Evolutionary conservation across 2,329 filamentous ascomycete genomes (phyloP).

Genomic region (Diaporthe humulicola): DNA sequence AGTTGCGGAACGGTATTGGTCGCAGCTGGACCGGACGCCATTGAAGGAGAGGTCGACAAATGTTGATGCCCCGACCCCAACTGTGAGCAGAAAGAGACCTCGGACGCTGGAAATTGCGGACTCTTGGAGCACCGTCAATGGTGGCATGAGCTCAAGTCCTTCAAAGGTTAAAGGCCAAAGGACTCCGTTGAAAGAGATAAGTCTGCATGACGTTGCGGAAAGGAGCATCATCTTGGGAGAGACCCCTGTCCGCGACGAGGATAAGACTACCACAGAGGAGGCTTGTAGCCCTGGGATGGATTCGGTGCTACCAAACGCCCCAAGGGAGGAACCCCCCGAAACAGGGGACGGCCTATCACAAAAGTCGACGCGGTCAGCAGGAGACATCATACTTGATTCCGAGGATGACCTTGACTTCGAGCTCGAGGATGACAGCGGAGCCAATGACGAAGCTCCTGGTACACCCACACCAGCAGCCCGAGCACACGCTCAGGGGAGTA

Average conservation of each 20-base stretch:
- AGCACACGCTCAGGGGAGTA: background rate
- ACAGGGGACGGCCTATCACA: conserved; percentile 9
- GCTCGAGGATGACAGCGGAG: conserved; percentile 46
- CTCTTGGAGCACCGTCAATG: conserved; percentile 56
- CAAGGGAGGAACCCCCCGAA: background rate
- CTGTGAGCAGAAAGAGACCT: conserved; percentile 45
- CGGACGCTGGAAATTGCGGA: conserved; percentile 59
- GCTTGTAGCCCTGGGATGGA: background rate
- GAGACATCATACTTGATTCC: conserved; percentile 62
- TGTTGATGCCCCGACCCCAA: conserved; percentile 42
- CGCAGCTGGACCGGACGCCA: conserved; percentile 52
- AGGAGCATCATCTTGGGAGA: conserved; percentile 39
- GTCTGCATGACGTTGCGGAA: conserved; percentile 23
- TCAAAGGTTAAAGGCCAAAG: background rate
- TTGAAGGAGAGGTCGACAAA: conserved; percentile 53
- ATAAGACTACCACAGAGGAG: background rate
- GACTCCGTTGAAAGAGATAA: conserved; percentile 40
- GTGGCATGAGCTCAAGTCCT: conserved; percentile 37
- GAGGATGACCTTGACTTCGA: conserved; percentile 57
- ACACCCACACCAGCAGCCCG: conserved; percentile 44
- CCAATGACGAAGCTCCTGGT: conserved; percentile 34
- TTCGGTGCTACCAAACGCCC: background rate
- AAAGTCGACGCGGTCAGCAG: conserved; percentile 5
- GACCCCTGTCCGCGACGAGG: background rate
- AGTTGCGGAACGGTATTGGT: conserved; percentile 51